A percentile compares a stretch with the other conserved stretches of the same genome.
Evolutionary conservation across 805 yeast genomes (phyloP).

Genomic region (Metschnikowia henanensis): DNA sequence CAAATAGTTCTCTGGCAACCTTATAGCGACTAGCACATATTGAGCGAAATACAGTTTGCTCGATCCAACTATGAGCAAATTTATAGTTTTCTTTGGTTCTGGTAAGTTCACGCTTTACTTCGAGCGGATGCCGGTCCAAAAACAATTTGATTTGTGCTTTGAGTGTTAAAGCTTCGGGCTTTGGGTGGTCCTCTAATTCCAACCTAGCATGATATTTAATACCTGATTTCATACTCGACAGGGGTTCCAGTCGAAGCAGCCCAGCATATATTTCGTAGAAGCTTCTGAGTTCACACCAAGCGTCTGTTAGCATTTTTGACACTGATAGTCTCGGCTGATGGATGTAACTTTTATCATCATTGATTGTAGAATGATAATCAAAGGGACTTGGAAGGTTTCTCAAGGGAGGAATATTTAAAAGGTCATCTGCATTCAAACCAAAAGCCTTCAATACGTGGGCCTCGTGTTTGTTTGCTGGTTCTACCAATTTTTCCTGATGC

Average conservation of each 20-base stretch:
- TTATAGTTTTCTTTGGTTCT: slow-evolving; percentile 18
- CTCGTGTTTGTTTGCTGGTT: slow-evolving; percentile 15
- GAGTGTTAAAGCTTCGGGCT: slow-evolving; percentile 42
- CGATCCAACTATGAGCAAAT: slow-evolving; percentile 38
- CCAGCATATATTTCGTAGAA: slow-evolving; percentile 54
- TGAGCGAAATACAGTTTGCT: slow-evolving; percentile 40
- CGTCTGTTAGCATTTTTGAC: slow-evolving; percentile 54
- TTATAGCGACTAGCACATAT: slow-evolving; percentile 44
- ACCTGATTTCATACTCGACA: slow-evolving; percentile 47
- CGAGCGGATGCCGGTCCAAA: slow-evolving; percentile 11
- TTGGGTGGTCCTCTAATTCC: slow-evolving; percentile 38
- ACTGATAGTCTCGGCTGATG: slow-evolving; percentile 48
- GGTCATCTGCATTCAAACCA: slow-evolving; percentile 7
- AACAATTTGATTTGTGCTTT: slow-evolving; percentile 10
- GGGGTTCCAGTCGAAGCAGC: slow-evolving; percentile 22
- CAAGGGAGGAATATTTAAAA: slow-evolving; percentile 10
- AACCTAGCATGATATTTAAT: slow-evolving; percentile 20
- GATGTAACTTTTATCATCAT: slow-evolving; percentile 13
- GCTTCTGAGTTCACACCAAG: slow-evolving; percentile 69
- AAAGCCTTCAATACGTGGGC: slow-evolving; percentile 13
- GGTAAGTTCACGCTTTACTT: slow-evolving; percentile 14
- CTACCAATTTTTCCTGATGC: slow-evolving; percentile 1
- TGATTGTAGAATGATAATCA: slow-evolving; percentile 10
- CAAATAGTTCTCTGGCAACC: slow-evolving; percentile 60
- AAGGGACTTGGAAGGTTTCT: slow-evolving; percentile 15